A percentile compares a stretch with the other conserved stretches of the same genome.
These are phyloP conservation scores for Leccinum barrowsii DNA, from an alignment of 768 basidiomycete genomes.

Conservation along the genomic window DNA sequence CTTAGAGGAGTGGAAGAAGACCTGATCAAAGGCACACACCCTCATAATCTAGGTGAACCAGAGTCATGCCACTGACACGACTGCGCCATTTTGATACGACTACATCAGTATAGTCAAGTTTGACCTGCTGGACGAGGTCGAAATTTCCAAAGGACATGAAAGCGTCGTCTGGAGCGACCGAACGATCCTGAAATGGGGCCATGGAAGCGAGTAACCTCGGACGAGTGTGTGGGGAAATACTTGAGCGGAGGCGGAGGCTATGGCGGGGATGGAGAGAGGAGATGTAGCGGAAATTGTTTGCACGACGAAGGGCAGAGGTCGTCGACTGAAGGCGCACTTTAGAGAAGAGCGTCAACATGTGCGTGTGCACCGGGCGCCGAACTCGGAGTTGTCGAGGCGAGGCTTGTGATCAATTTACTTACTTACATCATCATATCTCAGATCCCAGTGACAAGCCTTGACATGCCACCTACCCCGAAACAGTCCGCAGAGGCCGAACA, in stretches of 20 bases:
- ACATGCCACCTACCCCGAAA: conserved; percentile 42
- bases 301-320: conserved; percentile 15
- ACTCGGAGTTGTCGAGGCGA: background rate
- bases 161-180: conserved; percentile 11
- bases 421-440: conserved; percentile 17
- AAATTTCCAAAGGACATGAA: conserved; percentile 65
- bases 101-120: conserved; percentile 76
- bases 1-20: conserved; percentile 14
- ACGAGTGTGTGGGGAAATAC: background rate
- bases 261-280: background rate
- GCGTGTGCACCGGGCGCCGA: background rate
- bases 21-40: conserved; percentile 42
- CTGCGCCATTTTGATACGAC: conserved; percentile 87
- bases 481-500: conserved; percentile 53
- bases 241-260: background rate
- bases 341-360: conserved; percentile 32
- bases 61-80: conserved; percentile 78
- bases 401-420: conserved; percentile 2
- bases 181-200: conserved; percentile 23
- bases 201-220: conserved; percentile 26
- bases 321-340: conserved; percentile 12
- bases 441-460: background rate
- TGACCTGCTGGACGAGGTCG: conserved; percentile 73
- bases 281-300: background rate
- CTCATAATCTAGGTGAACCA: conserved; percentile 90